phyloP scores from a whole-genome alignment of 1,284 basidiomycete species.

The Leccinum solheimii region DNA sequence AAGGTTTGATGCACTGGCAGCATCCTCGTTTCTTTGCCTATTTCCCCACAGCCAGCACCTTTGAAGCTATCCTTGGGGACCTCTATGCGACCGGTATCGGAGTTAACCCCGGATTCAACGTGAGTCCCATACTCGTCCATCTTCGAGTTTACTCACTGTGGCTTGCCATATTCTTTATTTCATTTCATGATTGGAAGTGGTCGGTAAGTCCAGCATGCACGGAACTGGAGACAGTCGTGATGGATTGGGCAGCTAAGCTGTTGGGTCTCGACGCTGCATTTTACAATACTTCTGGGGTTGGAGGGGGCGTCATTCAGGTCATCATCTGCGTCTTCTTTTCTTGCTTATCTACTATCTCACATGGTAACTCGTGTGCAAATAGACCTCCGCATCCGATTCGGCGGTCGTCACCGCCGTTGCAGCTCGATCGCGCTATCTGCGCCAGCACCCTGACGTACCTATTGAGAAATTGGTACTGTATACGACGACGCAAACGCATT shows the following conservation, averaged over 20 bases:
- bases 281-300: constrained; percentile 61
- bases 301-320: constrained; percentile 86
- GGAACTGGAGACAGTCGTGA: constrained; percentile 85
- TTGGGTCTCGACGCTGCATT: constrained; percentile 75
- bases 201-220: constrained; percentile 87
- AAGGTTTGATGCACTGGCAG: constrained; percentile 81
- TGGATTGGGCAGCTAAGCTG: constrained; percentile 91
- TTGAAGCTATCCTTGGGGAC: constrained; percentile 83
- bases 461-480: constrained; percentile 80
- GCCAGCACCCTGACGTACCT: constrained; percentile 47
- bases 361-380: background rate
- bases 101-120: constrained; percentile 90
- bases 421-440: constrained; percentile 64
- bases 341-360: background rate
- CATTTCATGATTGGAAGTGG: constrained; percentile 55
- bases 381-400: constrained; percentile 89
- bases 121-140: constrained; percentile 32
- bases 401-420: constrained; percentile 80
- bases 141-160: background rate
- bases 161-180: background rate
- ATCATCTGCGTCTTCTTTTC: background rate
- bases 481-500: constrained; percentile 90
- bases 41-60: constrained; percentile 80
- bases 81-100: constrained; percentile 72
- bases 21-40: constrained; percentile 89